Evolutionary conservation across 2,329 filamentous ascomycete species (phyloP).

Genomic region (Hymenoscyphus albidus): DNA sequence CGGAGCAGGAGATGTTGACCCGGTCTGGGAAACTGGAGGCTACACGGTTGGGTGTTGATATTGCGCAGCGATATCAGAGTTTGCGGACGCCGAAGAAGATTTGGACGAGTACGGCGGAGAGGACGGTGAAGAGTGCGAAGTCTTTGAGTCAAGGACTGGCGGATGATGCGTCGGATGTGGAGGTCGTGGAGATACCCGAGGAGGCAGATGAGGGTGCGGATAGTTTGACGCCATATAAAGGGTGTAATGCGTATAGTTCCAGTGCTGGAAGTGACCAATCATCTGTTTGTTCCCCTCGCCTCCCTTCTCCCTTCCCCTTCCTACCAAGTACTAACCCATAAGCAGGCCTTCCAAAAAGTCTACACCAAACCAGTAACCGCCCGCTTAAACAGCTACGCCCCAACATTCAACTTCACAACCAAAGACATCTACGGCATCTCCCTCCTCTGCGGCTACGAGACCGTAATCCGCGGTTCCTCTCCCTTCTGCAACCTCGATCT

Average conservation of each 20-base stretch:
- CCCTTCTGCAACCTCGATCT: constrained; percentile 44
- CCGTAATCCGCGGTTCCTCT: constrained; percentile 45
- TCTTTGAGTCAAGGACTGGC: constrained; percentile 46
- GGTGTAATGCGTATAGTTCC: constrained; percentile 49
- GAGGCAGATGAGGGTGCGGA: constrained; percentile 46
- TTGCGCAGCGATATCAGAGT: constrained; percentile 30
- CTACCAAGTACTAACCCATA: not conserved
- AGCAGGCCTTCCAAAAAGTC: constrained; percentile 37
- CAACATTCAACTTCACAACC: constrained; percentile 50
- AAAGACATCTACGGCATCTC: constrained; percentile 49
- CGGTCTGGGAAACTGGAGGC: constrained; percentile 28
- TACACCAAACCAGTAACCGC: constrained; percentile 49
- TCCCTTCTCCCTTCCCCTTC: not conserved
- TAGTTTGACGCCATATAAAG: constrained; percentile 50
- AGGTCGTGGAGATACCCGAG: constrained; percentile 44
- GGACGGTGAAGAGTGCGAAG: constrained; percentile 46
- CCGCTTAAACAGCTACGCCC: constrained; percentile 43
- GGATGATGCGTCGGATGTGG: constrained; percentile 40
- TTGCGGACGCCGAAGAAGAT: constrained; percentile 45
- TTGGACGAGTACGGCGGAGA: constrained; percentile 50
- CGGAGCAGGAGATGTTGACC: constrained; percentile 30
- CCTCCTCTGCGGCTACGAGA: constrained; percentile 48
- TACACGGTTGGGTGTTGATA: constrained; percentile 29
- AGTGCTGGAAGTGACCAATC: constrained; percentile 46
- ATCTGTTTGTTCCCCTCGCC: constrained; percentile 25